phyloP scores from a whole-genome alignment of 164 flowering plant species.

The Umbellularia californica region DNA sequence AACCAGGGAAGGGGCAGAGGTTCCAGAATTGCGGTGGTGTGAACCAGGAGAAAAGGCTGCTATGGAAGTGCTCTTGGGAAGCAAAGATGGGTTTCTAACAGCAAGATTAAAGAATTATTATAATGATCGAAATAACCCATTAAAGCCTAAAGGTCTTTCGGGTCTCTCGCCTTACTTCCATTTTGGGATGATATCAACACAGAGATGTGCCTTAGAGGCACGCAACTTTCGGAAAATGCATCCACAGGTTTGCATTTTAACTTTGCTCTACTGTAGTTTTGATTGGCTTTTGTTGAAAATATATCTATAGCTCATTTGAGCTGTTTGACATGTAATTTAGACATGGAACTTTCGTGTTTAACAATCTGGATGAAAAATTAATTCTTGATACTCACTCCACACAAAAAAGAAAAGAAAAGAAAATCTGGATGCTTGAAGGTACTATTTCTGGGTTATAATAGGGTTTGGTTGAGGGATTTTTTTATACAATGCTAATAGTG shows the following conservation, averaged over 20 bases:
- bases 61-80: slow-evolving; percentile 68
- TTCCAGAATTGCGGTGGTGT: slow-evolving; percentile 88
- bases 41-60: slow-evolving; percentile 86
- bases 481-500: not conserved
- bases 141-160: slow-evolving; percentile 74
- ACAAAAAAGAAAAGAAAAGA: too few species aligned
- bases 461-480: not conserved
- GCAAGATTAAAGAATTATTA: slow-evolving; percentile 65
- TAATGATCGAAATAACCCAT: slow-evolving; percentile 73
- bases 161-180: slow-evolving; percentile 97
- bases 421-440: too few species aligned
- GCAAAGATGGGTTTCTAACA: slow-evolving; percentile 69
- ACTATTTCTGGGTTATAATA: too few species aligned
- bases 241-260: slow-evolving; percentile 56
- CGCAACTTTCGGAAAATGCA: slow-evolving; percentile 39
- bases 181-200: slow-evolving; percentile 94
- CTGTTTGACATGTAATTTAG: too few species aligned
- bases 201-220: slow-evolving; percentile 90
- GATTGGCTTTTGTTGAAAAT: not conserved
- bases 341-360: too few species aligned
- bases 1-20: slow-evolving; percentile 87
- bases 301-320: not conserved
- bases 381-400: too few species aligned
- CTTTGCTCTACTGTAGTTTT: not conserved
- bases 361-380: too few species aligned